Base-by-base conservation (phyloP, 768 basidiomycete genomes). In the Lentinula boryana region DNA sequence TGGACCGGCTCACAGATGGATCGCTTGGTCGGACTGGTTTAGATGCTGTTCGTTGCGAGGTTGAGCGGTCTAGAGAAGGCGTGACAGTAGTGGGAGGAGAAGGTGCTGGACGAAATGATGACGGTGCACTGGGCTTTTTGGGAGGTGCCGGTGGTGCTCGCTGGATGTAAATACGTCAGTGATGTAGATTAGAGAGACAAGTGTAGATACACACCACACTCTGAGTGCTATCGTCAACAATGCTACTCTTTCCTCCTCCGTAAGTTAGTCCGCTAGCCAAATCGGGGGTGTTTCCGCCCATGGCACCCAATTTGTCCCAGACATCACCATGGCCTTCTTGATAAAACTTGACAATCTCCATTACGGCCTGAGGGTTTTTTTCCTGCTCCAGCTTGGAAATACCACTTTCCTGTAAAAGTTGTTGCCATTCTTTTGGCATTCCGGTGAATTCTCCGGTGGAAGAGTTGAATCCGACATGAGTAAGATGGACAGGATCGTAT, bases 301-400 rank as follows among this genome's bases (percentile, higher is more conserved):
- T 79, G 13, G 82, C 78, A 13, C 86, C 89, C 73, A 93, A 82
- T 80, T 93, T 94, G 73, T 90, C 91, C 91, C 91, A 94, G 35
- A 86, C 86, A 68, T 87, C 87, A 61, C 84, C 83, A 62, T 86
- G 82, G 38, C 89, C 85, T 73, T 95, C 91, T 68, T 98, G 96
- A 73, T 97, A 98, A 76, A 98, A 98, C 69, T 95, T 95, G 72
- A 99, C 96, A 64, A 98, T 96, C 69, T 98, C 97, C 86, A 95
- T 94, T 63, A 98, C 94, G 3, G 94, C 94, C 74, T 97, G 89
- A 0, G 97, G 97, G 69, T 98, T 95, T 79, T 92, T 94, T 74
- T 97, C 95, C 77, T 99, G 97, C 74, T 99, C 95, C 23, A 78
- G 81, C 67, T 90, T 85, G 41, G 93, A 95, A 70, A 98, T 98